Percentiles rank a stretch among this genome's conserved stretches.
Evolutionary conservation across 768 basidiomycete genomes (phyloP).

Genomic region (Suillus cothurnatus): DNA sequence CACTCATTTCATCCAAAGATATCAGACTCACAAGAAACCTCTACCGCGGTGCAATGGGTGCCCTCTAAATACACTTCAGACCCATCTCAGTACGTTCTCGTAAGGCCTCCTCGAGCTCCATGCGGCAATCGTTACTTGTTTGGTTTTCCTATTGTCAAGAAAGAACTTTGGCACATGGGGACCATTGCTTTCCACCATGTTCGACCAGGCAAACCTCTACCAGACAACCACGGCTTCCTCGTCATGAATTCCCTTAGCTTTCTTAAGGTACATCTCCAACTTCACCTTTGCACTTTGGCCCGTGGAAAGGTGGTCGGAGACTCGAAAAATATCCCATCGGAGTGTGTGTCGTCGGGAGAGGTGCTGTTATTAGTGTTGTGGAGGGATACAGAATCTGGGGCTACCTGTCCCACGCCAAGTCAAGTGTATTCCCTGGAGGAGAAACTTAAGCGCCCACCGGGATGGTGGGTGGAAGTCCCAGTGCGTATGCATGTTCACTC

Average conservation of each 20-base stretch:
- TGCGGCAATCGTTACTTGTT: not conserved
- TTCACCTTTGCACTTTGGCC: not conserved
- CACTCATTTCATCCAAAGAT: not conserved
- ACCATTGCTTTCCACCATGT: not conserved
- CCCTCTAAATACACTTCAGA: not conserved
- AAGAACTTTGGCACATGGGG: not conserved
- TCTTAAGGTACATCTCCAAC: not conserved
- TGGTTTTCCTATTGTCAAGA: not conserved
- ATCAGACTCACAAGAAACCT: not conserved
- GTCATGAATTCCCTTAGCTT: not conserved
- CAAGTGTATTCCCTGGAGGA: not conserved
- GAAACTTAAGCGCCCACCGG: constrained; percentile 1
- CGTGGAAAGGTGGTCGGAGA: not conserved
- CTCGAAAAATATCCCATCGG: no score
- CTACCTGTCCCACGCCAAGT: not conserved
- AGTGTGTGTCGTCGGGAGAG: not conserved
- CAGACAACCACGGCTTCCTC: not conserved
- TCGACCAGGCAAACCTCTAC: not conserved
- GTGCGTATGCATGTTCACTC: not conserved
- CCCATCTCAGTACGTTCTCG: not conserved
- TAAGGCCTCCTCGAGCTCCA: not conserved
- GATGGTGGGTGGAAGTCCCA: not conserved
- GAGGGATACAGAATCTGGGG: constrained; percentile 1
- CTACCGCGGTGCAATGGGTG: not conserved
- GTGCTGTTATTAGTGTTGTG: not conserved